These are phyloP conservation scores for Saccharum spontaneum DNA, from an alignment of 176 grass and related monocot genomes.

Conservation along the genomic window DNA sequence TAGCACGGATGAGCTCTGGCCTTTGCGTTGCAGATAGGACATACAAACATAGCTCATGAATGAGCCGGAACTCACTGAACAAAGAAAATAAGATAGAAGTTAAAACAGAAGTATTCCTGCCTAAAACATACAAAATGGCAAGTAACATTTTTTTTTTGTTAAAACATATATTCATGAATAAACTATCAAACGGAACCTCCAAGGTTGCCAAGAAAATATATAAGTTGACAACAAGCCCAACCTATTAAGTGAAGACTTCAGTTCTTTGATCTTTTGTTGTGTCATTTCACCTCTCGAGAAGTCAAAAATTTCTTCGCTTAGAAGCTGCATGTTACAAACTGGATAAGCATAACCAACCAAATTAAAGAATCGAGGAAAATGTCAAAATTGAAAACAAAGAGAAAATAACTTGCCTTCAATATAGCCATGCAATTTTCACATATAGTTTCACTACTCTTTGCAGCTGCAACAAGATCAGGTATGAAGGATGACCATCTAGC, in stretches of 20 bases:
- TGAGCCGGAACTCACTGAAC: constrained; percentile 92
- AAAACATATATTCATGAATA: neutral
- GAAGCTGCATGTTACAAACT: constrained; percentile 59
- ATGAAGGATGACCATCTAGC: constrained; percentile 90
- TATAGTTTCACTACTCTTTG: constrained; percentile 95
- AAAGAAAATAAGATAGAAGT: constrained; percentile 17
- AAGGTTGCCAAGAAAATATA: constrained; percentile 5
- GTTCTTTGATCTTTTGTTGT: constrained; percentile 96
- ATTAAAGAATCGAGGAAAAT: neutral
- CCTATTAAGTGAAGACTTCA: constrained; percentile 98
- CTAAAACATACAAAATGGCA: neutral
- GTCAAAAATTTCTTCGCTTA: constrained; percentile 99
- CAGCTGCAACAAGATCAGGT: constrained; percentile 96
- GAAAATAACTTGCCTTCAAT: constrained; percentile 73
- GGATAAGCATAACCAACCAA: neutral
- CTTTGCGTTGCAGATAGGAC: constrained; percentile 96
- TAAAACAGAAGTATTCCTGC: neutral
- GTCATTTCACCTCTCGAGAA: constrained; percentile 99
- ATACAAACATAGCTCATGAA: constrained; percentile 98
- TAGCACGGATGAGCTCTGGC: constrained; percentile 89
- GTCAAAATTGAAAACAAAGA: neutral
- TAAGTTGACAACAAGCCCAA: constrained; percentile 37
- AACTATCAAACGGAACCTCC: neutral
- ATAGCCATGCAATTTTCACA: constrained; percentile 99
- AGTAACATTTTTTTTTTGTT: neutral